phyloP scores from a whole-genome alignment of 2,329 filamentous ascomycete genomes.

The Seiridium unicorne region DNA sequence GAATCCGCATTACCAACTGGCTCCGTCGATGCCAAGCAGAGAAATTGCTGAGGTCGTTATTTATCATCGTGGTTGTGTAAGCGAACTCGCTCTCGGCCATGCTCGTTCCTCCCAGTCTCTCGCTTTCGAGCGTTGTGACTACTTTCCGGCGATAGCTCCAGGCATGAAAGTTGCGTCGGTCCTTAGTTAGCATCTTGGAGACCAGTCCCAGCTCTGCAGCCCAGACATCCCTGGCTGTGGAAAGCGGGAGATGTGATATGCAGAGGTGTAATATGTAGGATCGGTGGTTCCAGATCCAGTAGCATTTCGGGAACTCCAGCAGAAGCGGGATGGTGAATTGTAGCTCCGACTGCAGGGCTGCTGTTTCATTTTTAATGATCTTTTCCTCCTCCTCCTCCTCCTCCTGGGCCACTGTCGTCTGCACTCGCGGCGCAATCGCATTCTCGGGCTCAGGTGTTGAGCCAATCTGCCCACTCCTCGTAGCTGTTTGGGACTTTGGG shows the following conservation, averaged over 20 bases:
- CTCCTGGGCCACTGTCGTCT: constrained; percentile 12
- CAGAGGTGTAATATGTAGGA: constrained; percentile 78
- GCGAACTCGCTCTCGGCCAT: constrained; percentile 80
- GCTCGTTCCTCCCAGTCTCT: constrained; percentile 49
- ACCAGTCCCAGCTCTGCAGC: constrained; percentile 78
- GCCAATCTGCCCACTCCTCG: constrained; percentile 51
- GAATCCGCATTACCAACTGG: constrained; percentile 74
- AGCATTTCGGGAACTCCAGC: constrained; percentile 88
- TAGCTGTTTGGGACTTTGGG: constrained; percentile 45
- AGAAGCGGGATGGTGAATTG: constrained; percentile 81
- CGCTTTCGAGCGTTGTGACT: constrained; percentile 70
- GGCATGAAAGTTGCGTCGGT: constrained; percentile 92
- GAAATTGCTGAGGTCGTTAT: constrained; percentile 86
- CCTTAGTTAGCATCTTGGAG: constrained; percentile 82
- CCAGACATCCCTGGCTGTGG: constrained; percentile 69
- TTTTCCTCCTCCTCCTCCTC: constrained; percentile 19
- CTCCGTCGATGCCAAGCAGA: constrained; percentile 94
- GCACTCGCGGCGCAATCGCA: too few relatives aligned
- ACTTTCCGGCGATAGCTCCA: constrained; percentile 89
- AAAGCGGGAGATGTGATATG: constrained; percentile 57
- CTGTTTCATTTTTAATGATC: constrained; percentile 26
- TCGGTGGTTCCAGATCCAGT: constrained; percentile 99
- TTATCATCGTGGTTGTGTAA: constrained; percentile 89
- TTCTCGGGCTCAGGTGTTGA: constrained; percentile 43
- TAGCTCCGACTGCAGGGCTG: constrained; percentile 71